Evolutionary conservation across 305 asterid genomes (phyloP), one percentile per base, ranked within the genome.

Genomic region (Solanum aculeatissimum): DNA sequence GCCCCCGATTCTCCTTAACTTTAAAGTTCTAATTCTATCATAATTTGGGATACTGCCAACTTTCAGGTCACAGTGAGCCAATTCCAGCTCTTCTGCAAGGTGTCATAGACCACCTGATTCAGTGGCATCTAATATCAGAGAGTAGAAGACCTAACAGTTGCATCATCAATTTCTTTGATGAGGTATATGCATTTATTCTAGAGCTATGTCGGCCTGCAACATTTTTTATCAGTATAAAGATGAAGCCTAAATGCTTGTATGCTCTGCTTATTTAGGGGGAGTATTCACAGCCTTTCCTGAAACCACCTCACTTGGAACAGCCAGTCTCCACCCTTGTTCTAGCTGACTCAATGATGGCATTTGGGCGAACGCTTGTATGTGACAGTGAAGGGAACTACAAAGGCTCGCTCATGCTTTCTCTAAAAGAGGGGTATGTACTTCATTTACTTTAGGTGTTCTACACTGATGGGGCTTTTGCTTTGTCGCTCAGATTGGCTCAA

Each of bases 291-390:
- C 99, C 99, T 68, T 97, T 95, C 86, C 89, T 95, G 35, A 97
- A 94, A 83, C 98, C 99, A 68, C 99, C 99, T 84, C 99, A 97
- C 89, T 83, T 97, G 84, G 99, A 94, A 79, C 98, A 94, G 89
- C 98, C 98, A 62, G 88, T 97, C 45, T 91, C 95, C 54, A 95
- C 98, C 51, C 97, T 97, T 84, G 89, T 97, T 71, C 97, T 97
- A 83, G 93, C 97, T 14, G 94, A 93, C 58, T 97, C 99, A 82
- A 91, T 88, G 58, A 95, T 97, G 98, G 98, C 97, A 14, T 94
- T 94, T 25, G 99, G 99, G n/a, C 93, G 95, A 84, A 87, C 91
- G 71, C 95, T 97, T 15, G 92, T 91, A 12, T 86, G 89, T 57
- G 93, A 93, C 81, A 90, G 92, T 45, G 95, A 94, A 86, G 99